Base-by-base conservation (phyloP, 2,329 filamentous ascomycete genomes). In the Colletotrichum costaricense region DNA sequence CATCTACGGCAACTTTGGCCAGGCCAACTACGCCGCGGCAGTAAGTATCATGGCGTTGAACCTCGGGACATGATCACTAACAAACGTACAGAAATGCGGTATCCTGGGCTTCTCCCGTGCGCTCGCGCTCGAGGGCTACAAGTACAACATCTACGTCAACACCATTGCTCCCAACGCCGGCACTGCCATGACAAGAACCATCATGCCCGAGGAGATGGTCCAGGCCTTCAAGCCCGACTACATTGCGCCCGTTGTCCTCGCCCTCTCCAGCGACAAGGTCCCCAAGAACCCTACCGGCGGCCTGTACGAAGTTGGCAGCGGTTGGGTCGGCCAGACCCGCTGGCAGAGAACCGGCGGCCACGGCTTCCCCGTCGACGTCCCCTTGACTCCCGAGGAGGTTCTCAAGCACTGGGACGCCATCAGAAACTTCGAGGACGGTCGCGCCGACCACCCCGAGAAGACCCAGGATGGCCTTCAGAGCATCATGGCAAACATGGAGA, bases 221-320 rank as follows among this genome's bases (percentile, higher is more conserved):
- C 95, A 98, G 87, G 96, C 97, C 58, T 98, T 99, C 89, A 99
- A 98, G 92, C 97, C 97, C 73, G 96, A 98, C 81, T 98, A 98
- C 85, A 95, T 99, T 83, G 97, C 97, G 66, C 97, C 97, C 74
- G 86, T 98, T 49, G 95, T 99, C 64, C 91, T 96, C 68, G 91
- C 95, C 56, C 93, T 99, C 71, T 88, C 84, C 83, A 94, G 92
- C 82, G 97, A 99, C 86, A 94, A 94, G 85, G 92, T 95, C 66
- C 96, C 97, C 33, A 90, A 93, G 80, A 91, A 93, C 77, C 90
- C 92, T 19, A 98, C 95, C 71, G 96, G 96, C 76, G 93, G 93
- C 66, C 89, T 99, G 60, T 99, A 95, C 85, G 97, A 99, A 86
- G 94, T 96, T 78, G 97, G 97, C 79, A 97, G 94, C 81, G 97